phyloP scores from a whole-genome alignment of 2,329 filamentous ascomycete species.

The Aspergillus calidoustus region DNA sequence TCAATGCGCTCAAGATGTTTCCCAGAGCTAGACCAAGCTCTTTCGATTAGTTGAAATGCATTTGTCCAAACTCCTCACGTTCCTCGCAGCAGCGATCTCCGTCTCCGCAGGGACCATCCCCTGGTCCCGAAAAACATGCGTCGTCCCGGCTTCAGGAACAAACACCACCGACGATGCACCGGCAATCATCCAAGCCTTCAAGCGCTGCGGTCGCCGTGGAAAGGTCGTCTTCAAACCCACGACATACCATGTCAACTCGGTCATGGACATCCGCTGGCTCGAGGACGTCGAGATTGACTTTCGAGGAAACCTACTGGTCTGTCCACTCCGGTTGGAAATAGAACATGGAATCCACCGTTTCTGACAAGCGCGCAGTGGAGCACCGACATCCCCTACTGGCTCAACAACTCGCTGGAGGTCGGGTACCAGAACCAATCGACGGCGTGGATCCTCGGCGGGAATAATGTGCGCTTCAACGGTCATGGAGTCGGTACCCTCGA shows the following conservation, averaged over 20 bases:
- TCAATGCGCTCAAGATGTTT: too few relatives aligned
- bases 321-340: too few relatives aligned
- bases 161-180: constrained; percentile 53
- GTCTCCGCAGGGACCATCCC: background rate
- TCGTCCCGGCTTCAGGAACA: constrained; percentile 23
- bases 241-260: constrained; percentile 54
- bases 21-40: background rate
- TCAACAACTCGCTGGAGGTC: constrained; percentile 51
- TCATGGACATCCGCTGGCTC: constrained; percentile 56
- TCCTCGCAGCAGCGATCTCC: background rate
- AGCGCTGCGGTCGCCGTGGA: constrained; percentile 54
- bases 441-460: constrained; percentile 57
- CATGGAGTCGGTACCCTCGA: constrained; percentile 54
- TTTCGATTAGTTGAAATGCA: background rate
- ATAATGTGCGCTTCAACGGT: constrained; percentile 54
- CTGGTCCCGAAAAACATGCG: constrained; percentile 5
- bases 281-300: constrained; percentile 55
- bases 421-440: constrained; percentile 57
- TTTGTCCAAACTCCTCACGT: background rate
- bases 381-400: constrained; percentile 53
- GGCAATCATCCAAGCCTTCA: constrained; percentile 57
- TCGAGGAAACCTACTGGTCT: constrained; percentile 52
- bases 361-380: constrained; percentile 32
- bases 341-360: too few relatives aligned
- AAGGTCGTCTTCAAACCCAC: constrained; percentile 56